These are phyloP conservation scores for Vaccinium myrtillus DNA, from an alignment of 148 eudicot species.

Conservation along the genomic window DNA sequence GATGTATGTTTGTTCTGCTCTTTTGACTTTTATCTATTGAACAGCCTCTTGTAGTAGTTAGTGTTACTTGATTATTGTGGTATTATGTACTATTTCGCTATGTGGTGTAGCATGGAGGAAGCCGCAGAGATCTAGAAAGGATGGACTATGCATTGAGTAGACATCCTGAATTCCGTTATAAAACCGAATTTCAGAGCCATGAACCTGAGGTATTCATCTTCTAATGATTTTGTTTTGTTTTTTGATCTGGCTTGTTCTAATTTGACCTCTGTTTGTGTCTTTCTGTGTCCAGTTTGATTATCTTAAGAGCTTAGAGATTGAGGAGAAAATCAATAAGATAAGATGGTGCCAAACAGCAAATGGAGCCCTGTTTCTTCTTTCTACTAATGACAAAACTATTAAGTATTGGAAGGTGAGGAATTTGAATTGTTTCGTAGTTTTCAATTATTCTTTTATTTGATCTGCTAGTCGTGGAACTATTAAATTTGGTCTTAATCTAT, in stretches of 20 bases:
- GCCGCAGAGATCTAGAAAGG: conserved; percentile 79
- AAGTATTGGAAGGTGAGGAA: conserved; percentile 92
- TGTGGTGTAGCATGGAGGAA: conserved; percentile 50
- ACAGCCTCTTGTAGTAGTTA: background rate
- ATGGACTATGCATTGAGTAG: conserved; percentile 57
- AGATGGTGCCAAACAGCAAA: conserved; percentile 97
- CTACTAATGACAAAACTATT: conserved; percentile 95
- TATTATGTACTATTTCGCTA: background rate
- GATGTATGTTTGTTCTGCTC: conserved; percentile 43
- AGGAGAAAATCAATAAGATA: conserved; percentile 99
- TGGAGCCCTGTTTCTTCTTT: conserved; percentile 87
- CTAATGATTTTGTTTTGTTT: background rate
- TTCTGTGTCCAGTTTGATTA: conserved; percentile 76
- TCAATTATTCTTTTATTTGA: background rate
- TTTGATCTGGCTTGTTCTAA: conserved; percentile 18
- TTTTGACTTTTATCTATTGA: background rate
- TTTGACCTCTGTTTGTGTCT: conserved; percentile 12
- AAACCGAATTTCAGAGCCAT: conserved; percentile 98
- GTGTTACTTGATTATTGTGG: conserved; percentile 1
- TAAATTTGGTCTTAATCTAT: background rate
- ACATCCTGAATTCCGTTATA: conserved; percentile 97
- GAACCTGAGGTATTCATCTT: conserved; percentile 87
- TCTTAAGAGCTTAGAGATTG: conserved; percentile 98
- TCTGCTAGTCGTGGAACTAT: background rate
- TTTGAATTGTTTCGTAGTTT: background rate